Evolutionary conservation across 1,139 yeast genomes (phyloP), one percentile per base, ranked within the genome.

Genomic region (Kurtzmaniella natalensis): DNA sequence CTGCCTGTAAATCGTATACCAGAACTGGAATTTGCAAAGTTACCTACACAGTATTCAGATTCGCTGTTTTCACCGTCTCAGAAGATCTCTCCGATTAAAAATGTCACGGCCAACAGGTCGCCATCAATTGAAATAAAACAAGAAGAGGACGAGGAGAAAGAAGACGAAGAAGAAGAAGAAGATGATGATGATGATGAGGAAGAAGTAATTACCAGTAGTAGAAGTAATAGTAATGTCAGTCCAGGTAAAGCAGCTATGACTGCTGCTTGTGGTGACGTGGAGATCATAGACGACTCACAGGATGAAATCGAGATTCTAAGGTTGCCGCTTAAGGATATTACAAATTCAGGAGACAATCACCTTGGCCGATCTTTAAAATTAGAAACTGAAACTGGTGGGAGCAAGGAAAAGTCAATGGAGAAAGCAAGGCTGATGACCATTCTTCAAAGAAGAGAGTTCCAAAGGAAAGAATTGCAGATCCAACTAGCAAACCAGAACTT

Each of bases 371-470:
- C n/a, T n/a, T n/a, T n/a, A n/a, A n/a, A n/a, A n/a, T n/a, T n/a
- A 13, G 24, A 21, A 5, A 5, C 11, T 8, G 24, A 5, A 5
- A 8, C 7, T 21, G 9, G 13, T 8, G 24, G 11, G 24, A 5
- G 5, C 5, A 21, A 21, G 24, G 11, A 21, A 8, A 4, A 21
- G 11, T 5, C 9, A 7, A n/a, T 3, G 10, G 16, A 13, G 14
- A 20, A 11, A 7, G 16, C 15, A 17, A 24, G 43, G 37, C 8
- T 35, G 32, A 24, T 35, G 28, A 44, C 52, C 4, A 52, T 55
- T 2, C 50, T 64, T 10, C 70, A 62, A 39, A 47, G 61, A 39
- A 47, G 62, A 20, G 61, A 60, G 31, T 57, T 47, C 37, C 47
- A 59, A 14, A 44, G 51, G 11, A 44, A 49, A 22, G 56, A 53